Evolutionary conservation across 164 flowering plant species (phyloP).

Genomic region (Annona squamosa): DNA sequence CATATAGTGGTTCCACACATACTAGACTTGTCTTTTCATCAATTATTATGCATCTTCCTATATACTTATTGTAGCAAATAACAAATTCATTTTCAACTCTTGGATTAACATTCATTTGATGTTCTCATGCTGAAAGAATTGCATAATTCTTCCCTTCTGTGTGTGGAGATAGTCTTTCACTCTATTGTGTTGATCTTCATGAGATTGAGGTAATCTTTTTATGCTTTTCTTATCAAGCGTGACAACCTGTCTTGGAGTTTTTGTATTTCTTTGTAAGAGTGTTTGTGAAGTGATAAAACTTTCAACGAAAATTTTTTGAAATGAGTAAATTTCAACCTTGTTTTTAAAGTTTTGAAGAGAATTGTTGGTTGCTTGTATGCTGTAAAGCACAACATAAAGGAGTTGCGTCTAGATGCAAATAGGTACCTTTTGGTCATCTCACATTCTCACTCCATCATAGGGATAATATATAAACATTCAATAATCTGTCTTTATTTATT

Average conservation of each 20-base stretch:
- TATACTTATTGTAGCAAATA: too few relatives aligned
- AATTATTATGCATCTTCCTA: too few relatives aligned
- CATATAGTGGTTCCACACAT: too few relatives aligned
- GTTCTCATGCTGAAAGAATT: constrained; percentile 1
- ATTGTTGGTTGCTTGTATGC: constrained; percentile 97
- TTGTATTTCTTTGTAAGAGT: background rate
- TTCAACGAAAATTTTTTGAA: constrained; percentile 44
- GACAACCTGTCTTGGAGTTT: too few relatives aligned
- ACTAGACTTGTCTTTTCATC: too few relatives aligned
- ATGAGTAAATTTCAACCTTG: constrained; percentile 80
- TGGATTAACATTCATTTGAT: constrained; percentile 3
- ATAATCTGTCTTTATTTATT: constrained; percentile 1
- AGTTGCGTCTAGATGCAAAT: constrained; percentile 64
- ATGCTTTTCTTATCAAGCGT: background rate
- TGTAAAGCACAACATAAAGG: constrained; percentile 67
- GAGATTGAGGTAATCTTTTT: constrained; percentile 61
- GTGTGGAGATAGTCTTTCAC: constrained; percentile 78
- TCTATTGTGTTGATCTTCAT: constrained; percentile 82
- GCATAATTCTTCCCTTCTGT: constrained; percentile 45
- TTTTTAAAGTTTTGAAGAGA: constrained; percentile 81
- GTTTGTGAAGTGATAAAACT: background rate
- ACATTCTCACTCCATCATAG: background rate
- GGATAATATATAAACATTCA: constrained; percentile 5
- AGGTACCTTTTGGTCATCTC: constrained; percentile 39
- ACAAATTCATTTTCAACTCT: background rate